Base-by-base conservation (phyloP, 1,139 yeast genomes). In the Pichia sp. region DNA sequence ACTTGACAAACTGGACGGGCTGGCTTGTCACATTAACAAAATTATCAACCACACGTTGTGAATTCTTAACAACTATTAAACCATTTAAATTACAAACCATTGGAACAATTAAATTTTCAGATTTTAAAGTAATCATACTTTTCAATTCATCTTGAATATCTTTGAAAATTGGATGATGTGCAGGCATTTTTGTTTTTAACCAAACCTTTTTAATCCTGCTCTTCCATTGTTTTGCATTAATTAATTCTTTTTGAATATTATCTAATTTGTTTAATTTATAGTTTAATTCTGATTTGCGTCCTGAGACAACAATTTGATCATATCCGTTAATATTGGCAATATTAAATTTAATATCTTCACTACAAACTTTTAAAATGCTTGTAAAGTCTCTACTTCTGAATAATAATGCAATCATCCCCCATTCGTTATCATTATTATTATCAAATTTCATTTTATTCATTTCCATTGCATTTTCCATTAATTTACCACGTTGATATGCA, bases 271-370 rank as follows among this genome's bases (percentile, higher is more conserved):
- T 11, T 0, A 60, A 25, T 23, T 51, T 51, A 6, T 42, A 38
- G 1, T 37, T 22, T 4, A 60, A 40, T 22, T 54, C 54, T 0
- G 38, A 29, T 5, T 42, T 40, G 23, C 38, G 41, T 4, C 69
- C 69, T 16, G 63, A 57, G 5, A 65, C 56, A 10, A 62, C 67
- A 11, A 64, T 49, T 46, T 65, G 69, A 38, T 60, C 62, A 37
- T 55, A 57, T n/a, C 61, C 61, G 50, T 65, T 65, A 26, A 57
- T 55, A 42, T 64, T 64, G 30, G 66, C 57, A 12, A 65, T 47
- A 29, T 56, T 51, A 2, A 62, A 47, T 3, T 40, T 50, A 10
- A 52, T 30, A 28, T 52, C 46, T 0, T 43, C 41, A 30, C 56
- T 40, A 26, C 48, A 45, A 6, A 43, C 30, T 24, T 52, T 40